Base-by-base conservation (phyloP, 371 early-diverging fungal genomes). In the Capillidium rhysosporum region DNA sequence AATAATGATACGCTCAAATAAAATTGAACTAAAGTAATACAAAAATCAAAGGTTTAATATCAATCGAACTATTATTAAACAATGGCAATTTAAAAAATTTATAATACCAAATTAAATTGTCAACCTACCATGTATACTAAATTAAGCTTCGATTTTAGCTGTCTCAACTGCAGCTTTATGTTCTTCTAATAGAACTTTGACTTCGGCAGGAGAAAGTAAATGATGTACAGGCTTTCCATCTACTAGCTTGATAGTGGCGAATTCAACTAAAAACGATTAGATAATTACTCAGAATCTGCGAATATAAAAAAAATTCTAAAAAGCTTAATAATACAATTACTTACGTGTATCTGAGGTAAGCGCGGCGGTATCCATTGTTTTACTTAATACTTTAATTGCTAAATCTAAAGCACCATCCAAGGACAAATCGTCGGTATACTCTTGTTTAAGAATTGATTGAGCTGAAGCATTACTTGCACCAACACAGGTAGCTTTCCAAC, bases 401-500 rank as follows among this genome's bases (percentile, higher is more conserved):
- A 95, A 68, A 47, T 73, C 79, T 57, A 81, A 83, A 25, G 93
- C 93, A 52, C 90, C 89, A 48, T 86, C 77, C 57, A 96, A 67
- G 9, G 82, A 75, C 73, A 92, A 71, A 4, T 78, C 79, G 30
- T 88, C 90, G 64, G 86, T 89, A 66, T 93, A 89, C 66, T 96
- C 95, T 62, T 89, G 90, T 68, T 94, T 91, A 57, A 97, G 70
- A 34, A 93, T 83, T 54, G 81, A 79, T 63, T 89, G 85, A 9
- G 93, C 96, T 48, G 84, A 83, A 20, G 86, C 74, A 54, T 80
- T 82, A 70, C 94, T 95, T 52, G 86, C 89, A 21, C 99, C 99
- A 61, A 97, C 92, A 68, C 92, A 89, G 30, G 86, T 88, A 12
- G 98, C 98, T 69, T 89, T 97, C 98, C 98, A 98, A 38, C 93